A percentile compares a stretch with the other conserved stretches of the same genome.
These are phyloP conservation scores for Coemansia sp. DNA, from an alignment of 192 early-diverging fungal genomes.

Conservation along the genomic window DNA sequence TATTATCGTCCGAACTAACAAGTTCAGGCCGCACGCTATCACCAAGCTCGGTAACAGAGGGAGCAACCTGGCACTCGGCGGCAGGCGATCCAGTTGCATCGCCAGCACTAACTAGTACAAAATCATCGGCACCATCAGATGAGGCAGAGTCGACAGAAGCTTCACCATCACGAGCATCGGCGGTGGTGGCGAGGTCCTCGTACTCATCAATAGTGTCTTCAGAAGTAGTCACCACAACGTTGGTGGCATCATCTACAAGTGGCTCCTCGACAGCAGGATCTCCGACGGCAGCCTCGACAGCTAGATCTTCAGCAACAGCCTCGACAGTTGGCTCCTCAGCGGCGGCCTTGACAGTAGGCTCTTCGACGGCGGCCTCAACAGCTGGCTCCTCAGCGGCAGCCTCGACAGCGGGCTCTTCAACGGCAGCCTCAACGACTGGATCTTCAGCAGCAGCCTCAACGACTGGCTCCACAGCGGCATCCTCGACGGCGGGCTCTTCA, in stretches of 20 bases:
- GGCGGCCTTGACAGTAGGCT: neutral
- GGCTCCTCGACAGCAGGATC: neutral
- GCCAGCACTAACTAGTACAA: slow-evolving; percentile 9
- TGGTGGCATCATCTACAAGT: neutral
- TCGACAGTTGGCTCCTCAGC: neutral
- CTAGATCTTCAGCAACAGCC: neutral
- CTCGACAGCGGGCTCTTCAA: slow-evolving; percentile 1
- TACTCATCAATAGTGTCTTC: neutral
- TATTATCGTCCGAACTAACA: neutral
- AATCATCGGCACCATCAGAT: neutral
- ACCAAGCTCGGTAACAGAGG: neutral
- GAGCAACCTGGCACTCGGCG: neutral
- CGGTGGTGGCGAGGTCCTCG: neutral
- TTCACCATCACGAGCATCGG: neutral
- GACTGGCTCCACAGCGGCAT: neutral
- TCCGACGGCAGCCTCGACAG: neutral
- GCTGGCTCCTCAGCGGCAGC: slow-evolving; percentile 2
- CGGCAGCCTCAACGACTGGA: neutral
- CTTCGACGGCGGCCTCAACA: neutral
- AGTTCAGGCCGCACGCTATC: neutral
- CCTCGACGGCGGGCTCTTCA: neutral
- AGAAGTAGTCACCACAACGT: neutral
- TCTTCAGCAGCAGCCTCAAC: neutral
- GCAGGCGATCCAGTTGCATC: slow-evolving; percentile 6
- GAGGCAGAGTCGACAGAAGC: neutral